Evolutionary conservation across 1,139 yeast genomes (phyloP).

Genomic region (Zygosaccharomyces sapae): DNA sequence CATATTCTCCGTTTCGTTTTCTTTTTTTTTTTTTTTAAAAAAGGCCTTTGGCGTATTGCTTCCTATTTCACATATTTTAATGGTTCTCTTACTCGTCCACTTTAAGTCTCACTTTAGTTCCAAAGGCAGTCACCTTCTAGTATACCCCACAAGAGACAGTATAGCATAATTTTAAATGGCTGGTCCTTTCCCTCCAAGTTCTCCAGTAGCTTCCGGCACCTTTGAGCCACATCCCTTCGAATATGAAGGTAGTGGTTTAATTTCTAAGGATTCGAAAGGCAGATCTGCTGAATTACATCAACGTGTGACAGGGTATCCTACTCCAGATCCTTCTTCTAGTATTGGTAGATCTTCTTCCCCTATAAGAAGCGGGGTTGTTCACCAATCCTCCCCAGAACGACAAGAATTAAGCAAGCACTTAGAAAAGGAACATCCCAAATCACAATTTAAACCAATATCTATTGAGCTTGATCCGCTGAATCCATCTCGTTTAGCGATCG

Average conservation of each 20-base stretch:
- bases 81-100: neutral
- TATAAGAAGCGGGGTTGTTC: slow-evolving; percentile 39
- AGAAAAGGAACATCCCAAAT: neutral
- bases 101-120: neutral
- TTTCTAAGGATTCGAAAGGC: neutral
- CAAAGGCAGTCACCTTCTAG: neutral
- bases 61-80: neutral
- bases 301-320: slow-evolving; percentile 37
- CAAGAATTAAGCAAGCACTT: neutral
- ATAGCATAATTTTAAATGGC: slow-evolving; percentile 11
- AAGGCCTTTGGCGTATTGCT: neutral
- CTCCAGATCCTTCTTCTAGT: slow-evolving; percentile 56
- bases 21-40: neutral
- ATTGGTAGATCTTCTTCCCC: slow-evolving; percentile 45
- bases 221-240: slow-evolving; percentile 1
- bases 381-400: slow-evolving; percentile 34
- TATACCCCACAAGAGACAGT: neutral
- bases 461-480: slow-evolving; percentile 22
- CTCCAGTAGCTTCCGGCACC: slow-evolving; percentile 42
- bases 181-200: slow-evolving; percentile 61
- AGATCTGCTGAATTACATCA: neutral
- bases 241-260: neutral
- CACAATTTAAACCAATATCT: slow-evolving; percentile 6
- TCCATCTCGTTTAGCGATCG: slow-evolving; percentile 26
- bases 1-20: neutral